These are phyloP conservation scores for Fraxinus quadrangulata DNA, from an alignment of 257 asterid species.

Conservation along the genomic window DNA sequence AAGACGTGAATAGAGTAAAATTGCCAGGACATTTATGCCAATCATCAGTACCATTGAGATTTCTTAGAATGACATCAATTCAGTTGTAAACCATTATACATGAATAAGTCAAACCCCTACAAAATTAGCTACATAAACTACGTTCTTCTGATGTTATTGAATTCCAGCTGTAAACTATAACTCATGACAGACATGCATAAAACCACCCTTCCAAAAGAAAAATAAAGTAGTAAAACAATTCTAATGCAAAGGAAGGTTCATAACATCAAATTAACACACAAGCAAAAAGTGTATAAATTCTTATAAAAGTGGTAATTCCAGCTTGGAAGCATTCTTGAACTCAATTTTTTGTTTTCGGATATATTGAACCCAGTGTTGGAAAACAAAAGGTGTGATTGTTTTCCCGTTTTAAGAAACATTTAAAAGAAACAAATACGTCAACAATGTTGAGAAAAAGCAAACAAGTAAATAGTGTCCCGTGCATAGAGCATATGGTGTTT, in stretches of 20 bases:
- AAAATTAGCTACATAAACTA: not conserved
- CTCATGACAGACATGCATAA: not conserved
- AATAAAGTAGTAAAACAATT: not conserved
- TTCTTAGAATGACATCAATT: not conserved
- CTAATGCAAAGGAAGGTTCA: not conserved
- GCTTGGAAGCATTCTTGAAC: not conserved
- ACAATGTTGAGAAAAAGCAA: not conserved
- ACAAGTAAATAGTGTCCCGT: not conserved
- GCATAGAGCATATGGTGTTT: not conserved
- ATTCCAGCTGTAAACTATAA: not conserved
- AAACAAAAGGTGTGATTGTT: not conserved
- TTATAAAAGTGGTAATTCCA: not conserved
- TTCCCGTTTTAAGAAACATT: not conserved
- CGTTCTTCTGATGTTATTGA: not conserved
- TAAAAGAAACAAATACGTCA: not conserved
- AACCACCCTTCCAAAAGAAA: too few species aligned
- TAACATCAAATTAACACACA: not conserved
- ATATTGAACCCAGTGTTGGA: not conserved
- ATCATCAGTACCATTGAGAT: not conserved
- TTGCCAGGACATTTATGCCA: not conserved
- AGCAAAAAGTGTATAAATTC: not conserved
- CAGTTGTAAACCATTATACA: not conserved
- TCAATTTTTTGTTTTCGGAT: not conserved
- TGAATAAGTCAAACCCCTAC: not conserved
- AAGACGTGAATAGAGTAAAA: slow-evolving; percentile 13